Conservation (phyloP, 2,329 filamentous ascomycete genomes). For the Cercospora beticola region DNA sequence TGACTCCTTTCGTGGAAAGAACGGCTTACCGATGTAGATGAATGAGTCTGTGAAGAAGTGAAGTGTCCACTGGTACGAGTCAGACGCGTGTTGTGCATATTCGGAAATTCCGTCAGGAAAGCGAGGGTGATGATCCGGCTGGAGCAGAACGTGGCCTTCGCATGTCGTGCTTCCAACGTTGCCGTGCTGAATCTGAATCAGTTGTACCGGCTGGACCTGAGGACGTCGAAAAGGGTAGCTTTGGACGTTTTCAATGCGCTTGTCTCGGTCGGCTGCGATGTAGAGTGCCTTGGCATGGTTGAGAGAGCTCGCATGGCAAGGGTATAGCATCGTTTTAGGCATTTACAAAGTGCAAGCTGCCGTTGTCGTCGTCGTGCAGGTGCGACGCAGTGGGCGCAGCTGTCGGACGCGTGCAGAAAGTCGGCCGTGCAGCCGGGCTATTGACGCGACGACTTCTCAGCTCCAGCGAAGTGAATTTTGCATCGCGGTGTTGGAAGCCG, state of each 20-base stretch:
- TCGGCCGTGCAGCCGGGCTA: too few relatives aligned
- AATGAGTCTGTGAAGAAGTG: too few relatives aligned
- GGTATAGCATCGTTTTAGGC: not conserved
- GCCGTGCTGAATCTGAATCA: not conserved
- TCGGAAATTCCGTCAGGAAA: not conserved
- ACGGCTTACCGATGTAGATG: too few relatives aligned
- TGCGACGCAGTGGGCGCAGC: not conserved
- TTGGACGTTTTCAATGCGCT: not conserved
- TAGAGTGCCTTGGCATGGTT: not conserved
- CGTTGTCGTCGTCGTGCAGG: not conserved
- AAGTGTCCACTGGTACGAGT: too few relatives aligned
- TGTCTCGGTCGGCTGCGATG: not conserved
- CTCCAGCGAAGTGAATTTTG: too few relatives aligned
- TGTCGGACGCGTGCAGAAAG: not conserved
- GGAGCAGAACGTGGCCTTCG: not conserved
- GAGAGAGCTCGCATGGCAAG: not conserved
- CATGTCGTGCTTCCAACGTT: not conserved
- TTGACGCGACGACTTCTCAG: too few relatives aligned
- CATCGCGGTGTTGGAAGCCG: too few relatives aligned
- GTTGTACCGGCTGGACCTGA: not conserved
- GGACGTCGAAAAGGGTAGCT: not conserved
- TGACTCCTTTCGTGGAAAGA: too few relatives aligned
- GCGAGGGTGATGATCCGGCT: conserved; percentile 4
- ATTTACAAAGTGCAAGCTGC: not conserved
- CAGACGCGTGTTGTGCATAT: too few relatives aligned